These are phyloP conservation scores for Solanum sparsipilum DNA, from an alignment of 257 asterid genomes.

Conservation along the genomic window DNA sequence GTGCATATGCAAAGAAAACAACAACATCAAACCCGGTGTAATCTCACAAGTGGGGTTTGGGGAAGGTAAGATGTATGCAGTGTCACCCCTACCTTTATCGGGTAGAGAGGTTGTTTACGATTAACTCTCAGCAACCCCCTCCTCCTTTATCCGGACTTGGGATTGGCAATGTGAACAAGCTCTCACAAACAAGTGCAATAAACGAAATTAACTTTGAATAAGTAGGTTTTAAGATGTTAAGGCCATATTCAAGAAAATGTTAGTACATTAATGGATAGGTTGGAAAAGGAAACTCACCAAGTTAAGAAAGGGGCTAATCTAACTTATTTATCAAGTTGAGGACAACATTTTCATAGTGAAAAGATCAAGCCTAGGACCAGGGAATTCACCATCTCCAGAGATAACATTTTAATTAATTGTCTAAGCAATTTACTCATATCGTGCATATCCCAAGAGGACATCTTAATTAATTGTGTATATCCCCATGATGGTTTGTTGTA, in stretches of 20 bases:
- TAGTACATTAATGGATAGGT: not conserved
- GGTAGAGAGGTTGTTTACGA: not conserved
- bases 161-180: not conserved
- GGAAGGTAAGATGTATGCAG: not conserved
- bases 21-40: not conserved
- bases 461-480: not conserved
- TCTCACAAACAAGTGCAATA: not conserved
- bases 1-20: not conserved
- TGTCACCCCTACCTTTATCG: not conserved
- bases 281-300: not conserved
- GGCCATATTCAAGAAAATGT: not conserved
- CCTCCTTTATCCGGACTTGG: not conserved
- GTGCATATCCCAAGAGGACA: not conserved
- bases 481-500: slow-evolving; percentile 14
- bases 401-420: not conserved
- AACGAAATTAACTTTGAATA: not conserved
- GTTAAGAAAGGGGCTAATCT: not conserved
- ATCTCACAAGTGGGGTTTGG: not conserved
- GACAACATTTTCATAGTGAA: not conserved
- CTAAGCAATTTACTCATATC: not conserved
- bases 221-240: not conserved
- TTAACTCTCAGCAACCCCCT: not conserved
- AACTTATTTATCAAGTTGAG: not conserved
- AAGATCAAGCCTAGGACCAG: not conserved
- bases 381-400: not conserved